phyloP scores from a whole-genome alignment of 1,284 basidiomycete genomes.

The Dichomitus squalens region DNA sequence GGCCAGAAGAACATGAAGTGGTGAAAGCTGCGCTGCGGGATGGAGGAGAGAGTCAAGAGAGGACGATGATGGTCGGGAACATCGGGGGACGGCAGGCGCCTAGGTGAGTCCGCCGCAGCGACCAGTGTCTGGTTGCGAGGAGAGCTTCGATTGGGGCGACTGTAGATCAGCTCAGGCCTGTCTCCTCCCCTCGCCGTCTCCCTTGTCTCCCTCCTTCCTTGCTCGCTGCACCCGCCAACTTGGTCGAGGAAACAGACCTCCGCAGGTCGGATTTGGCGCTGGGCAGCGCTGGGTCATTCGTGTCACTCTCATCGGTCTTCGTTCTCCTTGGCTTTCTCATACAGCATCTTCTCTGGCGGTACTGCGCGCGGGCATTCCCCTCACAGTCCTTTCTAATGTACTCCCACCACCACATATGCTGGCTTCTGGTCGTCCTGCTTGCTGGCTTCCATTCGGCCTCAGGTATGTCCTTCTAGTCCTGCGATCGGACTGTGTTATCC shows the following conservation, averaged over 20 bases:
- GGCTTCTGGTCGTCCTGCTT: conserved; percentile 16
- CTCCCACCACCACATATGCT: conserved; percentile 21
- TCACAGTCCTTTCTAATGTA: conserved; percentile 24
- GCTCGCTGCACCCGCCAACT: conserved; percentile 14
- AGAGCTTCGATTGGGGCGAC: too few relatives aligned
- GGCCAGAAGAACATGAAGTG: too few relatives aligned
- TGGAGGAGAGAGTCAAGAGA: too few relatives aligned
- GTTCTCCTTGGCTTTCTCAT: conserved; percentile 20
- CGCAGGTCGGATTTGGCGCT: conserved; percentile 27
- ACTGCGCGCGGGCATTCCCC: conserved; percentile 6
- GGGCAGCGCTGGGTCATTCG: conserved; percentile 16
- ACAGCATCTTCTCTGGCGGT: conserved; percentile 8
- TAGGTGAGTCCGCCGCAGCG: too few relatives aligned
- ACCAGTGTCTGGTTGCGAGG: too few relatives aligned
- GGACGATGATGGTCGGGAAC: too few relatives aligned
- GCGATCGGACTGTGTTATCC: background rate
- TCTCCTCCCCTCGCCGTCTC: conserved; percentile 7
- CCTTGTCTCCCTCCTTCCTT: conserved; percentile 7
- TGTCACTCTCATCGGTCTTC: conserved; percentile 2
- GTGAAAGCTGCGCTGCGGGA: too few relatives aligned
- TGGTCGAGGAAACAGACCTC: conserved; percentile 17
- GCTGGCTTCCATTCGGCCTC: conserved; percentile 18
- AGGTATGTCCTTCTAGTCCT: conserved; percentile 11
- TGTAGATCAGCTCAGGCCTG: too few relatives aligned
- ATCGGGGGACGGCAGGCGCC: too few relatives aligned